phyloP scores from a whole-genome alignment of 2,329 filamentous ascomycete species.

The Iodosphaeria phyllophila region DNA sequence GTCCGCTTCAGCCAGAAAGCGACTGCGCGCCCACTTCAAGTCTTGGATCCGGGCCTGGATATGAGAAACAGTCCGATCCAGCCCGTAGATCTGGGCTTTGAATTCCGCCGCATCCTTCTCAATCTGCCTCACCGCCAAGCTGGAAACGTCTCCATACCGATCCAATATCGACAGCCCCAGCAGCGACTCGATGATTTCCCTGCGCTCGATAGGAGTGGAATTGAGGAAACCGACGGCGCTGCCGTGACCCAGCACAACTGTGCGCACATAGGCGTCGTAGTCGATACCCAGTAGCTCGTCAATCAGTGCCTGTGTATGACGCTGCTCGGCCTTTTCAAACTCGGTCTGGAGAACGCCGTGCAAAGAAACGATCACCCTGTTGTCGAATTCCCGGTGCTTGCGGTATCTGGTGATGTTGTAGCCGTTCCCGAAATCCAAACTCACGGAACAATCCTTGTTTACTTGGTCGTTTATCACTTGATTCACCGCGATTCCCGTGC shows the following conservation, averaged over 20 bases:
- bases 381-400: conserved; percentile 9
- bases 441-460: conserved; percentile 11
- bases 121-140: conserved; percentile 8
- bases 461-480: conserved; percentile 15
- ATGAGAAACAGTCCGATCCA: background rate
- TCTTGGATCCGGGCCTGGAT: background rate
- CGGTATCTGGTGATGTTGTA: conserved; percentile 13
- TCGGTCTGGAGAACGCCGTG: conserved; percentile 10
- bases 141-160: conserved; percentile 5
- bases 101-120: conserved; percentile 5
- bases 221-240: conserved; percentile 14
- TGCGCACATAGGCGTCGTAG: conserved; percentile 14
- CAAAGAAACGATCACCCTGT: conserved; percentile 11
- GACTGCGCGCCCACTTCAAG: background rate
- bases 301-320: conserved; percentile 10
- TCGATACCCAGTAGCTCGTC: conserved; percentile 13
- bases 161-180: conserved; percentile 11
- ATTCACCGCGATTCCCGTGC: conserved; percentile 9
- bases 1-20: no score
- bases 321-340: conserved; percentile 9
- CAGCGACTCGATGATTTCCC: conserved; percentile 12
- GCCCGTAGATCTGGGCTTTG: background rate
- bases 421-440: conserved; percentile 12
- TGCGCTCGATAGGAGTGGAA: conserved; percentile 9
- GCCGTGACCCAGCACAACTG: conserved; percentile 13